A percentile compares a stretch with the other conserved stretches of the same genome.
phyloP scores from a whole-genome alignment of 495 filamentous ascomycete species.

The Penicillium simplicissimum region DNA sequence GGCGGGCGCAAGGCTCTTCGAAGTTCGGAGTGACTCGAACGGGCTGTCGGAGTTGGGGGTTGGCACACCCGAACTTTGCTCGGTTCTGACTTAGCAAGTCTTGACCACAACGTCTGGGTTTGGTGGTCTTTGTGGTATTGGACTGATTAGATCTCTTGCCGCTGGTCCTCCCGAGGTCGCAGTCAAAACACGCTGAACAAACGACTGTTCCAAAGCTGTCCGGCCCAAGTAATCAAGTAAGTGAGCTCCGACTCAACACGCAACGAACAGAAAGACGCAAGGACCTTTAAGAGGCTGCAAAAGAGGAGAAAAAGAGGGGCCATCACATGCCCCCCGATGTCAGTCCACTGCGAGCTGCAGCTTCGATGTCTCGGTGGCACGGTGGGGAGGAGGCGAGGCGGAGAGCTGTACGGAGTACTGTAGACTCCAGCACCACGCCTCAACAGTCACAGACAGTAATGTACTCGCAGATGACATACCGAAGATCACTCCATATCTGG shows the following conservation, averaged over 20 bases:
- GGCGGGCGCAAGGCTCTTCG: not conserved
- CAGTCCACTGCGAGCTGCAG: constrained; percentile 7
- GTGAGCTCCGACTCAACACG: not conserved
- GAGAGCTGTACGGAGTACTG: not conserved
- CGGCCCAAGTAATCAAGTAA: not conserved
- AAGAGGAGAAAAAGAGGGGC: constrained; percentile 19
- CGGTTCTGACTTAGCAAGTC: not conserved
- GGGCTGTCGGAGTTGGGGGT: not conserved
- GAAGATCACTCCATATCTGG: not conserved
- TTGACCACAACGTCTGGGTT: not conserved
- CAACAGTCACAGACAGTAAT: not conserved
- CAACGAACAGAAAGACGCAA: not conserved
- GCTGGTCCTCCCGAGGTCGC: constrained; percentile 2
- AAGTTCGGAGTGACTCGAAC: not conserved
- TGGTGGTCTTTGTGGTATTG: not conserved
- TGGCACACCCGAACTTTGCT: not conserved
- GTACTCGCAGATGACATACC: not conserved
- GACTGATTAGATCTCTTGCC: not conserved
- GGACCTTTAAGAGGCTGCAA: not conserved
- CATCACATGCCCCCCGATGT: constrained; percentile 21
- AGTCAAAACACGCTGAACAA: too few species aligned
- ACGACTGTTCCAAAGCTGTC: not conserved
- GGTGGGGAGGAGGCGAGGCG: not conserved
- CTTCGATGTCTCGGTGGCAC: constrained; percentile 2
- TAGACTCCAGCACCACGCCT: not conserved